phyloP scores from a whole-genome alignment of 2,329 filamentous ascomycete genomes.

The Colletotrichum tropicale region DNA sequence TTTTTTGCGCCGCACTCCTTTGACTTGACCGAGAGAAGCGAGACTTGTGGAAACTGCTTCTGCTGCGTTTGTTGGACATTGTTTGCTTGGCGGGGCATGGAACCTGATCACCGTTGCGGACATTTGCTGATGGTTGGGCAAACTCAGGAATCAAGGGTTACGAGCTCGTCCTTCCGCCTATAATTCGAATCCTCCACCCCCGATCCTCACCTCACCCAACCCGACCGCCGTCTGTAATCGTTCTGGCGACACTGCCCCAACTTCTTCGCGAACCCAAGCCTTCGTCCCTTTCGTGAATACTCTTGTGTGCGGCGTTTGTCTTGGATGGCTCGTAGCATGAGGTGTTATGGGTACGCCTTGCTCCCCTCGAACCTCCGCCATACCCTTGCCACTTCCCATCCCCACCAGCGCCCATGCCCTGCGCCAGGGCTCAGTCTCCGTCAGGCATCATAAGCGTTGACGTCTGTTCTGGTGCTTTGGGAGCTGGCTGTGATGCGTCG shows the following conservation, averaged over 20 bases:
- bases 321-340: slow-evolving; percentile 27
- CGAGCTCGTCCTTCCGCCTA: slow-evolving; percentile 6
- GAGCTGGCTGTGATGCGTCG: slow-evolving; percentile 1
- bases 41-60: not conserved
- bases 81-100: not conserved
- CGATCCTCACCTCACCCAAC: not conserved
- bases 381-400: slow-evolving; percentile 26
- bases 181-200: not conserved
- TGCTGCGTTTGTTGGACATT: not conserved
- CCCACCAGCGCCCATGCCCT: not conserved
- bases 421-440: not conserved
- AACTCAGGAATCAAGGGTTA: slow-evolving; percentile 19
- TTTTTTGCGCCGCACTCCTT: not conserved
- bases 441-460: not conserved
- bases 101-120: not conserved
- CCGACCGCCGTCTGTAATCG: not conserved
- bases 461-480: not conserved
- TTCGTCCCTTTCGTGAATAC: not conserved
- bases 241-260: not conserved
- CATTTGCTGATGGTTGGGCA: slow-evolving; percentile 18
- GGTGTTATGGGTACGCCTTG: slow-evolving; percentile 48
- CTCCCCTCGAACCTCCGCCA: slow-evolving; percentile 28
- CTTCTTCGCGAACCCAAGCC: not conserved
- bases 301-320: not conserved
- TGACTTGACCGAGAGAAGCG: not conserved